Evolutionary conservation across 139 green algal species (phyloP), one percentile per base, ranked within the genome.

Genomic region (Volvox africanus): DNA sequence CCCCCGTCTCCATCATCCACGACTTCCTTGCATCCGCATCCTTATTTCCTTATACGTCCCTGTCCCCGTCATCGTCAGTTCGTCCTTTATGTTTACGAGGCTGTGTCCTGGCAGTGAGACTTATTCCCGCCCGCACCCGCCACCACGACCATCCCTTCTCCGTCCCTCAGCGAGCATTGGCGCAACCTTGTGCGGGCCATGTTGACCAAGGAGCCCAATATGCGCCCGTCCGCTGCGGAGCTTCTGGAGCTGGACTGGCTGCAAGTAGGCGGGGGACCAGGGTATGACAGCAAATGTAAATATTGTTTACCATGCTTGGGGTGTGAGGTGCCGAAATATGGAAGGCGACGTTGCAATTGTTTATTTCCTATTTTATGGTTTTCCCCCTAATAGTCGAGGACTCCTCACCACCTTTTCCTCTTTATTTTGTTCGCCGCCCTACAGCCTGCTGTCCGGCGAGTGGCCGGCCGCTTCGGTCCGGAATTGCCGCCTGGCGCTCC

Each of bases 241-340:
- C 37, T 94, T 65, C 88, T 94, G 44, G 82, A 80, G 30, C 80
- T 87, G 65, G 71, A 87, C 2, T 94, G 82, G 73, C 92, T 94
- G 88, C 82, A 92, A 87, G 91, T 90, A 20, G 44, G 88, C 17
- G 35, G 16, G 78, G 11, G 36, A 35, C 18, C 16, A 26, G 65
- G 11, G 65, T 73, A 73, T 28, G 44, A 55, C 9, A 55, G 44
- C 44, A 14, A 55, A 5, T 55, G 44, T n/a, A n/a, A n/a, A 73
- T 73, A 28, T 2, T 73, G 65, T 2, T 24, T 73, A 19, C 62
- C 19, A 26, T 17, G 62, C 19, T 17, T 17, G 17, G 62, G 62
- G 62, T 69, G 17, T 19, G 62, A 19, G 17, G 62, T 30, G 65
- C 9, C 24, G 65, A 73, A 73, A 28, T 16, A 12, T 2, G 65